Evolutionary conservation across 495 filamentous ascomycete species (phyloP).

Genomic region (Trichoderma erinaceum): DNA sequence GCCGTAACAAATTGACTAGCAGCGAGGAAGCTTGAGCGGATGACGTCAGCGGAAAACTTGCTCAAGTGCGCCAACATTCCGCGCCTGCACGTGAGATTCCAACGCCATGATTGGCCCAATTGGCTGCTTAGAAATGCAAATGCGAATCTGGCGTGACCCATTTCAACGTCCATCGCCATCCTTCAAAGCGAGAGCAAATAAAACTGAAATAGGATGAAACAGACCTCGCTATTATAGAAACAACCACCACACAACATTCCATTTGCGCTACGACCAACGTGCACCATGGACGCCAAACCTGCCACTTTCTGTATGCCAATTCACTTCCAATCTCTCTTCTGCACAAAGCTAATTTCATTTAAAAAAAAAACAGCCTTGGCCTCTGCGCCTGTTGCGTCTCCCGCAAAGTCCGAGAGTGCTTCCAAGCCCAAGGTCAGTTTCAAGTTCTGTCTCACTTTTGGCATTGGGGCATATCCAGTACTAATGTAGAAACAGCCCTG

Average conservation of each 20-base stretch:
- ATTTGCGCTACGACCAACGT: neutral
- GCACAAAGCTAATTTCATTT: neutral
- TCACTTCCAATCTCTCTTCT: neutral
- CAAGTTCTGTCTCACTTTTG: neutral
- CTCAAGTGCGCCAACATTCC: neutral
- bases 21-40: neutral
- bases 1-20: too few species aligned
- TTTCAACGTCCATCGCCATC: neutral
- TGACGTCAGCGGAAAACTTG: conserved; percentile 1
- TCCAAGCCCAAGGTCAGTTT: conserved; percentile 42
- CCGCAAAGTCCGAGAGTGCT: conserved; percentile 24
- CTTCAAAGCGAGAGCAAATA: neutral
- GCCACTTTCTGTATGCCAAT: conserved; percentile 7
- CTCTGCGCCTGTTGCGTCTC: neutral
- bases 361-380: neutral
- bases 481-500: conserved; percentile 56
- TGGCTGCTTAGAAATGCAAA: conserved; percentile 5
- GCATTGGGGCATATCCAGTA: neutral
- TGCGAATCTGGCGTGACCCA: conserved; percentile 4
- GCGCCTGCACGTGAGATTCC: conserved; percentile 3
- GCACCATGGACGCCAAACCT: conserved; percentile 7
- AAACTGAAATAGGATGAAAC: neutral
- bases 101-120: neutral
- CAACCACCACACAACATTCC: neutral
- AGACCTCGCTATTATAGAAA: neutral